Evolutionary conservation across 805 yeast genomes (phyloP), one percentile per base, ranked within the genome.

Genomic region (Candida boleticola): DNA sequence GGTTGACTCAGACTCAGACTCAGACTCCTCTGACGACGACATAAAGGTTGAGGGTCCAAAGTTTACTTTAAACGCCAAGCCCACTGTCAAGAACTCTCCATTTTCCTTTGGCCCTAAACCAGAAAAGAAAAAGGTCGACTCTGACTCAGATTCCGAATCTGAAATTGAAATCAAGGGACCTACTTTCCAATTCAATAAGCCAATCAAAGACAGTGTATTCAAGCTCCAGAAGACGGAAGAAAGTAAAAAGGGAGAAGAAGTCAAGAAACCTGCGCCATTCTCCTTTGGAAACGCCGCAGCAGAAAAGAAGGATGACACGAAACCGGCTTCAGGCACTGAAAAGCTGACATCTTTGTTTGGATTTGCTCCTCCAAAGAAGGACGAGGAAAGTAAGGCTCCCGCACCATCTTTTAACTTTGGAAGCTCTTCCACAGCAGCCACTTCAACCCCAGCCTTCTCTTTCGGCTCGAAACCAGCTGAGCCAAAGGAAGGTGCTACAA

Each of bases 151-250:
- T 35, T 71, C 78, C 0, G 86, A 80, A 26, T 80, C 80, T 17
- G 85, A 80, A 29, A 61, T 82, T 20, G 83, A 81, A 55, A 75
- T 84, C 22, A 78, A 85, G 59, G 95, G 95, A 1, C 95, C 95
- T 17, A 62, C 71, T 11, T 87, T 87, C 57, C 73, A 58, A 3
- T 68, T 70, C 51, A 60, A 58, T 45, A 68, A 68, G 44, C 52
- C 60, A 9, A 67, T 68, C 16, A 51, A 56, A 32, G 74, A 68
- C 43, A 53, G 51, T 18, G 64, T 66, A 9, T 69, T 69, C 47
- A 54, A 57, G 39, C 47, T 56, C 19, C 21, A 38, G 35, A 9
- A 10, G 10, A 6, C 14, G 17, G 43, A 29, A 27, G 31, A 31
- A 16, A 39, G 19, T 31, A 16, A 21, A 33, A 36, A 16, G n/a